Evolutionary conservation across 2,329 filamentous ascomycete genomes (phyloP), one percentile per base, ranked within the genome.

Genomic region (Curvularia hawaiiensis): DNA sequence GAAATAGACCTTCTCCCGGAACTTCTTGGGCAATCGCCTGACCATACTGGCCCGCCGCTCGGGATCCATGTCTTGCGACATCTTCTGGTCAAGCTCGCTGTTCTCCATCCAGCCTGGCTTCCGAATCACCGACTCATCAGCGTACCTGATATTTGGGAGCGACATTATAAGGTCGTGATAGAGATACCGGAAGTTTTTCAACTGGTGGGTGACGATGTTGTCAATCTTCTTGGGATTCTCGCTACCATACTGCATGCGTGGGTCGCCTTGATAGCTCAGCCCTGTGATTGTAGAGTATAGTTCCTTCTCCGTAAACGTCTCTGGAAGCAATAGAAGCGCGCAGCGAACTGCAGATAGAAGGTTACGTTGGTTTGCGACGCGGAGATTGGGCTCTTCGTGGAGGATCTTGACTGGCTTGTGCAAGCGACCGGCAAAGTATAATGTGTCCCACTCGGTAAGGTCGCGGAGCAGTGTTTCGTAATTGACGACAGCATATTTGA

Each of bases 401-500:
- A 99, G 84, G 65, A 99, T 98, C 80, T 99, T 98, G 77, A 97
- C 95, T 1, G 95, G 95, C 75, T 99, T 99, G 63, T 99, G 95
- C 51, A 99, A 83, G 33, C 95, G 90, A 4, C 95, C 95, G 6
- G 96, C 95, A n/a, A 99, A 85, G 76, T 99, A 99, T 26, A 99
- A 82, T 0, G 92, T 97, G 61, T 97, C 88, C 95, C 95, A 99
- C 57, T 92, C 87, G 30, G 87, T 90, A 24, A 99, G 84, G 74
- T 99, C 95, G 41, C 83, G 84, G 68, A 92, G 93, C 16, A 99
- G 82, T 3, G 93, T 97, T 71, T 96, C 88, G 64, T 98, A 85
- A 70, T 96, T 97, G 43, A 97, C 96, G 22, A 99, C 95, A 20
- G 94, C 95, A 70, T 99, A 99, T 79, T 99, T 99, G 77, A 99